These are phyloP conservation scores for Melaleuca quinquenervia DNA, from an alignment of 345 rosid genomes.

Conservation along the genomic window DNA sequence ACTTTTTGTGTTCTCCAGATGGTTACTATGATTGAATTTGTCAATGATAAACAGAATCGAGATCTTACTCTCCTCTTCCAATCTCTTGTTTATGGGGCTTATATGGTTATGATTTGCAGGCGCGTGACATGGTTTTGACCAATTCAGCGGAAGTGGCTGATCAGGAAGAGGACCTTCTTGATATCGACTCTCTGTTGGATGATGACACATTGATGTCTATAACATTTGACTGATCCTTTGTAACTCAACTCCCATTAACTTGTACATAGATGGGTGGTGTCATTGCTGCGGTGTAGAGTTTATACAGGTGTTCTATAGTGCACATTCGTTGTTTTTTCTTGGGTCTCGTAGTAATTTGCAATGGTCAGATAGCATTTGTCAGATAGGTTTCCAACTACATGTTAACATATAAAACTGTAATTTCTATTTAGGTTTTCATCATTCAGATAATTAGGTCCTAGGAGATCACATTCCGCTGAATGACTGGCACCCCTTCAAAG, in stretches of 20 bases:
- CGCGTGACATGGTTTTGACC: slow-evolving; percentile 20
- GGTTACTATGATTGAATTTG: neutral
- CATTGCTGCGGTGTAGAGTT: neutral
- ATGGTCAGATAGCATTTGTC: neutral
- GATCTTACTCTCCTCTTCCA: neutral
- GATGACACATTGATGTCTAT: slow-evolving; percentile 64
- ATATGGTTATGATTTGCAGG: slow-evolving; percentile 12
- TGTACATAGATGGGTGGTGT: neutral
- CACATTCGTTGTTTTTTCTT: neutral
- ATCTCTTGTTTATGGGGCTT: neutral
- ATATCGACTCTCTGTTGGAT: slow-evolving; percentile 56
- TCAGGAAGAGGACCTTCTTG: slow-evolving; percentile 34
- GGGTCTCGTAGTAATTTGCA: neutral
- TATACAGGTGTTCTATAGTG: neutral
- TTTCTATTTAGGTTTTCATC: neutral
- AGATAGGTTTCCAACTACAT: neutral
- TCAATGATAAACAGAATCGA: neutral
- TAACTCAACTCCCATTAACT: neutral
- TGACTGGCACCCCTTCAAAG: neutral
- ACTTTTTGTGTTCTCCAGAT: neutral
- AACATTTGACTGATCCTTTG: slow-evolving; percentile 35
- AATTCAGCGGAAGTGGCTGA: slow-evolving; percentile 17
- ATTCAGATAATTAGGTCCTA: neutral
- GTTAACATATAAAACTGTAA: neutral
- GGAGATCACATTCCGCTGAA: neutral